A percentile compares a stretch with the other conserved stretches of the same genome.
Evolutionary conservation across 2,329 filamentous ascomycete species (phyloP).

Genomic region (Penicillium sp.): DNA sequence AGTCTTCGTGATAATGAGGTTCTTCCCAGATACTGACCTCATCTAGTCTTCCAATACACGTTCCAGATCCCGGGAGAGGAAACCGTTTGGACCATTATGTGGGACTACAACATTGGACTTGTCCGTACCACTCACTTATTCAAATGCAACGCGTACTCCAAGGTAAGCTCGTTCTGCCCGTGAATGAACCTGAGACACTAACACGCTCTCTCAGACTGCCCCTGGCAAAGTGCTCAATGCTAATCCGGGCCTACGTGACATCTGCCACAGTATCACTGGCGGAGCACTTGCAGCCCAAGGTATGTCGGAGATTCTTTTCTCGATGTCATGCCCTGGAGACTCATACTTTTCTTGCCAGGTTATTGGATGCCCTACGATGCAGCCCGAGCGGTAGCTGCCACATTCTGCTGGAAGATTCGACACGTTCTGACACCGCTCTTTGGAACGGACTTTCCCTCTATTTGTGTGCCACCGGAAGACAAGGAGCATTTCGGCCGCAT

Average conservation of each 20-base stretch:
- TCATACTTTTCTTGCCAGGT: constrained; percentile 51
- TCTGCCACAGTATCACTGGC: constrained; percentile 91
- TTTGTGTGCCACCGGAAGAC: constrained; percentile 60
- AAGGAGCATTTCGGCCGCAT: constrained; percentile 63
- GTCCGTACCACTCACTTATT: constrained; percentile 94
- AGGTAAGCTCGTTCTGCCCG: constrained; percentile 56
- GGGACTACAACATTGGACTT: constrained; percentile 94
- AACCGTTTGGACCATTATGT: constrained; percentile 74
- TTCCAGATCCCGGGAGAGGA: constrained; percentile 69
- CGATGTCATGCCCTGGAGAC: not conserved
- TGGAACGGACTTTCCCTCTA: constrained; percentile 71
- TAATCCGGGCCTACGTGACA: constrained; percentile 81
- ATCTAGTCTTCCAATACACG: constrained; percentile 60
- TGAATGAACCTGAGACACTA: not conserved
- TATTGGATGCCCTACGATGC: constrained; percentile 96
- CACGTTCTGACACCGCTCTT: constrained; percentile 87
- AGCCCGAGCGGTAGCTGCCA: constrained; percentile 80
- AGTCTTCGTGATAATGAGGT: not conserved
- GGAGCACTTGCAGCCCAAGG: constrained; percentile 88
- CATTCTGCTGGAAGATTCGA: constrained; percentile 82
- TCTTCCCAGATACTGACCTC: constrained; percentile 2
- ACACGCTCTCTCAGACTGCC: constrained; percentile 62
- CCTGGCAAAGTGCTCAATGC: constrained; percentile 76
- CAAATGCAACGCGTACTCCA: constrained; percentile 82
- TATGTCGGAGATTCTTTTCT: constrained; percentile 40